Evolutionary conservation across 352 stramenopile species (phyloP).

Genomic region (Thraustochytrium striatum): DNA sequence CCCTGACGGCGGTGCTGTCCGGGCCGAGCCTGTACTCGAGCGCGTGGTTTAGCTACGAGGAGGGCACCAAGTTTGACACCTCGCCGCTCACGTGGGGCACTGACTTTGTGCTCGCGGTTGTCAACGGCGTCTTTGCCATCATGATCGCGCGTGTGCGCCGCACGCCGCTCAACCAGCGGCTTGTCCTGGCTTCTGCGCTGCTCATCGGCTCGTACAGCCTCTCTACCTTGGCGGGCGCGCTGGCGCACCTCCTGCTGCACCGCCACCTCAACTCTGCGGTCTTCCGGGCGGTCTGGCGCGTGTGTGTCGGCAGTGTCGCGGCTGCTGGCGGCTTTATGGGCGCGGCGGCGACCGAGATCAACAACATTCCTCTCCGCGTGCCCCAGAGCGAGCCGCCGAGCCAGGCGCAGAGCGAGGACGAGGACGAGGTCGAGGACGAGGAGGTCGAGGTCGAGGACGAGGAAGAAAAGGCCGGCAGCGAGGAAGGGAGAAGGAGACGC

Average conservation of each 20-base stretch:
- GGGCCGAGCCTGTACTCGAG: conserved; percentile 16
- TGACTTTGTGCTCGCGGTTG: conserved; percentile 59
- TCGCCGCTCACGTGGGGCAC: conserved; percentile 62
- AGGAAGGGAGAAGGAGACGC: neutral
- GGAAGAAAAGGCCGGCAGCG: neutral
- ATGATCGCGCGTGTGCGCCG: neutral
- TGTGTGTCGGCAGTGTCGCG: conserved; percentile 62
- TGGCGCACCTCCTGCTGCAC: conserved; percentile 59
- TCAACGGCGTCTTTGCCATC: conserved; percentile 56
- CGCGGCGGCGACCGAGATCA: conserved; percentile 52
- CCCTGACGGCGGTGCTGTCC: conserved; percentile 12
- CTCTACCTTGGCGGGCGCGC: conserved; percentile 57
- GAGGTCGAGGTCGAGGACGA: neutral
- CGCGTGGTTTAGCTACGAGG: conserved; percentile 9
- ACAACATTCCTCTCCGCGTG: conserved; percentile 52
- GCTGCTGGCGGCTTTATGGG: conserved; percentile 60
- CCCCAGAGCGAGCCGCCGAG: no score
- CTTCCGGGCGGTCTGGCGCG: conserved; percentile 62
- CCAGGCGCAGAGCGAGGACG: no score
- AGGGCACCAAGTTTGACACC: conserved; percentile 59
- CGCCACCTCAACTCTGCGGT: conserved; percentile 51
- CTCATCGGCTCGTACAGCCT: conserved; percentile 60
- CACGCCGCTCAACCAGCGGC: neutral
- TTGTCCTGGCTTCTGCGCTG: conserved; percentile 49
- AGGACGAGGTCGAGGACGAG: no score